phyloP scores from a whole-genome alignment of 352 stramenopile genomes.

The Globisporangium emineosum region DNA sequence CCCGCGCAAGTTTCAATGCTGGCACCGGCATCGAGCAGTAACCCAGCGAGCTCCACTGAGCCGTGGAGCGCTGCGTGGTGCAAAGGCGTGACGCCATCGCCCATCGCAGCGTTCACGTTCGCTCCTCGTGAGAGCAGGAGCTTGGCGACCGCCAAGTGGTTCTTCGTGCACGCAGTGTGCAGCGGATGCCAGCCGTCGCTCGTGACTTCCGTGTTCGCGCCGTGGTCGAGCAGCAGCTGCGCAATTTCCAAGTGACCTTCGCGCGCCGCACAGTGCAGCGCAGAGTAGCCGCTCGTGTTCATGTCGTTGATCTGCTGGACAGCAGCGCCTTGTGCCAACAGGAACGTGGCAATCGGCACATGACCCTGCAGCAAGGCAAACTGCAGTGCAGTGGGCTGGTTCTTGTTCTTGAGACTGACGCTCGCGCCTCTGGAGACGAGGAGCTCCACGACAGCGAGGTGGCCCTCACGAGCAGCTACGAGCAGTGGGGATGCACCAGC shows the following conservation, averaged over 20 bases:
- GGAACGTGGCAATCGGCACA: not conserved
- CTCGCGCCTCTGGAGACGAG: not conserved
- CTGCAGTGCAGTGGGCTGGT: constrained; percentile 9
- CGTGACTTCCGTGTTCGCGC: constrained; percentile 6
- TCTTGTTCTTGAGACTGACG: not conserved
- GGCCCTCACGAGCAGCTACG: constrained; percentile 13
- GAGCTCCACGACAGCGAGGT: constrained; percentile 9
- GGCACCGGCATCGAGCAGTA: constrained; percentile 7
- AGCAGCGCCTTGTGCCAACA: not conserved
- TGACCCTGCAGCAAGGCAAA: not conserved
- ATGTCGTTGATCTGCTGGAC: constrained; percentile 4
- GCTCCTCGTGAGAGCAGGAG: constrained; percentile 9
- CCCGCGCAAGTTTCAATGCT: not conserved
- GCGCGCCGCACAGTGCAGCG: constrained; percentile 11
- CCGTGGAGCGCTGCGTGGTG: constrained; percentile 8
- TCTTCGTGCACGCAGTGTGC: constrained; percentile 10
- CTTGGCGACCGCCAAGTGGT: constrained; percentile 4
- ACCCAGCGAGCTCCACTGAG: not conserved
- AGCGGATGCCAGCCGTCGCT: constrained; percentile 14
- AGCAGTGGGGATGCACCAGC: constrained; percentile 10
- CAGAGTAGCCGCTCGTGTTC: constrained; percentile 11
- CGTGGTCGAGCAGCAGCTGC: constrained; percentile 10
- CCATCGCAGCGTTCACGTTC: constrained; percentile 8
- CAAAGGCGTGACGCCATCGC: constrained; percentile 7
- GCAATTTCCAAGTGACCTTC: not conserved